Base-by-base conservation (phyloP, 805 yeast genomes). In the Barnettozyma vustinii region DNA sequence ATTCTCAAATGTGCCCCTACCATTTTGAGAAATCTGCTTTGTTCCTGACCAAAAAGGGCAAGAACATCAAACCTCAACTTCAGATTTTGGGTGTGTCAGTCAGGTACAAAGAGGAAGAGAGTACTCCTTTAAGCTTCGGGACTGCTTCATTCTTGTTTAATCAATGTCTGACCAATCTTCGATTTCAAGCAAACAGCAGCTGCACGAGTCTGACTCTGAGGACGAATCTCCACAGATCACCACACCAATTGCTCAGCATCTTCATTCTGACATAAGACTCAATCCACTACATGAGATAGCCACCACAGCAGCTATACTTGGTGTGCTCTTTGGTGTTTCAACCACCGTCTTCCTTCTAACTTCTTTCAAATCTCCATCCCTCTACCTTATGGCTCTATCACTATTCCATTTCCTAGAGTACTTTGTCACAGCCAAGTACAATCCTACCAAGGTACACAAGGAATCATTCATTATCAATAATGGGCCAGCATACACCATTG, bases 341-440 rank as follows among this genome's bases (percentile, higher is more conserved):
- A 5, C 69, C 0, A 67, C 69, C 0, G 46, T 67, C 0, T 7
- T 68, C 2, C 61, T 67, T 5, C 47, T 53, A 10, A 45, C 64
- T 2, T 48, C 49, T 2, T 67, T 71, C 54, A 65, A 61, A 39
- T 64, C 70, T 6, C 61, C 72, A 26, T 59, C 76, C 5, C 15
- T 80, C 0, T 89, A 86, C 62, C 50, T 84, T 9, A 63, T 74
- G 10, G 63, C 77, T 1, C 61, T 87, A 9, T 64, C 84, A 3
- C 25, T 74, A 0, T 94, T 92, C 67, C 98, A 94, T 63, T 77
- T 87, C 56, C 62, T 87, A 19, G 99, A 94, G 67, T 94, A 83
- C 63, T 79, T 76, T 58, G 76, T 81, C 37, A 94, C 99, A 0
- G 90, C 96, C 0, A 68, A 71, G 45, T 89, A 73, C 67, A 90